Evolutionary conservation across 2,329 filamentous ascomycete species (phyloP).

Genomic region (Clarireedia hainanense): DNA sequence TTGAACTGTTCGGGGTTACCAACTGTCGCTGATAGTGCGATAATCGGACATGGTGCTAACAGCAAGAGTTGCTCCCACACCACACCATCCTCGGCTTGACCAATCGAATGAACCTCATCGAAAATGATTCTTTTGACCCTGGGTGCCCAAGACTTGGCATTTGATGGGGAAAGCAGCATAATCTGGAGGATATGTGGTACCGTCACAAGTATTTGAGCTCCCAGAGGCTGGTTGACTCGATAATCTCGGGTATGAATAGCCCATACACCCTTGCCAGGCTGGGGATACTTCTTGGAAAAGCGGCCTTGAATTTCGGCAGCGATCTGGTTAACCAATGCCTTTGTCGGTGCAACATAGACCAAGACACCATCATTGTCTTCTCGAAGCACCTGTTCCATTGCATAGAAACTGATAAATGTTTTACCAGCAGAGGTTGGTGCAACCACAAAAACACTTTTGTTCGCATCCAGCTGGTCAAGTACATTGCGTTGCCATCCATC

Average conservation of each 20-base stretch:
- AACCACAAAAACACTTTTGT: constrained; percentile 65
- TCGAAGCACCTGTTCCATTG: constrained; percentile 68
- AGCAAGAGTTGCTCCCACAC: constrained; percentile 74
- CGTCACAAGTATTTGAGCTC: constrained; percentile 69
- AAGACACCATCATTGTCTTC: constrained; percentile 61
- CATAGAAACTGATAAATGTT: constrained; percentile 79
- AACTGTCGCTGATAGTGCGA: constrained; percentile 72
- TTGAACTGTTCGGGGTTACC: constrained; percentile 66
- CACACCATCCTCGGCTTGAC: constrained; percentile 66
- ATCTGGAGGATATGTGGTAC: constrained; percentile 74
- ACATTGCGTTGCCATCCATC: constrained; percentile 72
- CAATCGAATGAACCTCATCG: constrained; percentile 75
- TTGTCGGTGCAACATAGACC: constrained; percentile 75
- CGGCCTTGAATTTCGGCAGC: constrained; percentile 67
- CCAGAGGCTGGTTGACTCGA: constrained; percentile 62
- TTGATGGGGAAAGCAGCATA: constrained; percentile 60
- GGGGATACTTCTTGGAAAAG: constrained; percentile 55
- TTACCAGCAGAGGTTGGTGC: constrained; percentile 75
- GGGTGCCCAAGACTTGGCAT: constrained; percentile 59
- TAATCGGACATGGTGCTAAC: constrained; percentile 67
- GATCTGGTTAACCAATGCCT: constrained; percentile 77
- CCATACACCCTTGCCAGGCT: constrained; percentile 63
- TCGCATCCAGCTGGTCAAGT: constrained; percentile 62
- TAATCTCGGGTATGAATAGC: constrained; percentile 71
- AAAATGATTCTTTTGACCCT: constrained; percentile 71